Evolutionary conservation across 495 filamentous ascomycete genomes (phyloP).

Genomic region (Daldinia childiae): DNA sequence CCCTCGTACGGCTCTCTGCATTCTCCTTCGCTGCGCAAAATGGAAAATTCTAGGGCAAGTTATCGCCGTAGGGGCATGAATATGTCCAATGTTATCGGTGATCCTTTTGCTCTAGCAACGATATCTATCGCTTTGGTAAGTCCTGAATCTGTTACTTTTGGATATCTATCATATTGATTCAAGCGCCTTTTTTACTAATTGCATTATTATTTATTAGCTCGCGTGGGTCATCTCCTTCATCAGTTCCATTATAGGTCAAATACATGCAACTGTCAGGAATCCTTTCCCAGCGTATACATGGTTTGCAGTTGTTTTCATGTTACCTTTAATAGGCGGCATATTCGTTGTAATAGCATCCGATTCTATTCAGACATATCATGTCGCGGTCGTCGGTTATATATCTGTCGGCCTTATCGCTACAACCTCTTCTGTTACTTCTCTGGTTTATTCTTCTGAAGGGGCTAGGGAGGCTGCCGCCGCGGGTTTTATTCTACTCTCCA

Average conservation of each 20-base stretch:
- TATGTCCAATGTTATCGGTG: conserved; percentile 89
- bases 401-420: conserved; percentile 83
- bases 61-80: conserved; percentile 70
- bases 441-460: conserved; percentile 74
- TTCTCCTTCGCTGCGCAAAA: conserved; percentile 83
- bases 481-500: conserved; percentile 94
- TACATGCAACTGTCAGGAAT: conserved; percentile 34
- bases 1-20: conserved; percentile 76
- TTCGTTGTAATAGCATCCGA: conserved; percentile 83
- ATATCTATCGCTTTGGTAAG: conserved; percentile 90
- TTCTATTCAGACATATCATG: conserved; percentile 83
- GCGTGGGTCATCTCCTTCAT: conserved; percentile 96
- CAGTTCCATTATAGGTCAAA: conserved; percentile 78
- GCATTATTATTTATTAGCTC: conserved; percentile 64
- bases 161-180: background rate
- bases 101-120: conserved; percentile 95
- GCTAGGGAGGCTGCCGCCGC: conserved; percentile 88
- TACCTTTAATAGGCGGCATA: conserved; percentile 82
- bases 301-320: conserved; percentile 88
- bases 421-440: conserved; percentile 80
- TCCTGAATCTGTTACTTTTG: conserved; percentile 22
- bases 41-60: conserved; percentile 70
- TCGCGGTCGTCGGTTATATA: conserved; percentile 91
- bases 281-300: conserved; percentile 85
- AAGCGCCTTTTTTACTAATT: conserved; percentile 34